Conservation (phyloP, 352 stramenopile species). For the Globisporangium parvum region DNA sequence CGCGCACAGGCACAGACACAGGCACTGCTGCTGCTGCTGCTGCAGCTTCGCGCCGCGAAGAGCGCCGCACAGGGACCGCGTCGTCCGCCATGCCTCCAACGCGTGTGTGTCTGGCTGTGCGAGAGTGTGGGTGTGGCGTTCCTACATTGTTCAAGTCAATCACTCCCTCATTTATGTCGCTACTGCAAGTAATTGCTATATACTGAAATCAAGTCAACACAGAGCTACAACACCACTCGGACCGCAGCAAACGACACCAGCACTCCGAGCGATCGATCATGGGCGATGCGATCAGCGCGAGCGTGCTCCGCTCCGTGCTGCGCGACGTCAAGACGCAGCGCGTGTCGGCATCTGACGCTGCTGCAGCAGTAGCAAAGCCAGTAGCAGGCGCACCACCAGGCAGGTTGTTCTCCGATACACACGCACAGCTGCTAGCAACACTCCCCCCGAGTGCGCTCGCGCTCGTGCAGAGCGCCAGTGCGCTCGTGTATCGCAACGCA, state of each 20-base stretch:
- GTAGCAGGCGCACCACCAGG: background rate
- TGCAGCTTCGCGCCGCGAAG: conserved; percentile 5
- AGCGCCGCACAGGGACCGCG: conserved; percentile 5
- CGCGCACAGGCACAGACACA: background rate
- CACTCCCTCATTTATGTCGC: no score
- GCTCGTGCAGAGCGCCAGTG: conserved; percentile 47
- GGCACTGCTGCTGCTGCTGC: no score
- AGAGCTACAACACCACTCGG: no score
- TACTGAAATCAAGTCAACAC: background rate
- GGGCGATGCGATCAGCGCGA: conserved; percentile 16
- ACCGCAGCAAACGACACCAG: background rate
- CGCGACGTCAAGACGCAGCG: conserved; percentile 33
- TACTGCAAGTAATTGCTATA: background rate
- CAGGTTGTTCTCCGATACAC: conserved; percentile 21
- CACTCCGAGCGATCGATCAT: no score
- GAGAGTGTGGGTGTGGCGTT: no score
- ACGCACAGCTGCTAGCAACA: conserved; percentile 45
- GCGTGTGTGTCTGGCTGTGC: no score
- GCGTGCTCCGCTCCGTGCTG: conserved; percentile 37
- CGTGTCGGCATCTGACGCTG: background rate
- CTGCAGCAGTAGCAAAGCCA: background rate
- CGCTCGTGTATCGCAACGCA: conserved; percentile 36
- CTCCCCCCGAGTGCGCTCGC: conserved; percentile 31
- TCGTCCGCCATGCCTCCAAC: conserved; percentile 3
- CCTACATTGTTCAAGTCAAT: no score